Evolutionary conservation across 257 asterid genomes (phyloP).

Genomic region (Jasminum sambac): DNA sequence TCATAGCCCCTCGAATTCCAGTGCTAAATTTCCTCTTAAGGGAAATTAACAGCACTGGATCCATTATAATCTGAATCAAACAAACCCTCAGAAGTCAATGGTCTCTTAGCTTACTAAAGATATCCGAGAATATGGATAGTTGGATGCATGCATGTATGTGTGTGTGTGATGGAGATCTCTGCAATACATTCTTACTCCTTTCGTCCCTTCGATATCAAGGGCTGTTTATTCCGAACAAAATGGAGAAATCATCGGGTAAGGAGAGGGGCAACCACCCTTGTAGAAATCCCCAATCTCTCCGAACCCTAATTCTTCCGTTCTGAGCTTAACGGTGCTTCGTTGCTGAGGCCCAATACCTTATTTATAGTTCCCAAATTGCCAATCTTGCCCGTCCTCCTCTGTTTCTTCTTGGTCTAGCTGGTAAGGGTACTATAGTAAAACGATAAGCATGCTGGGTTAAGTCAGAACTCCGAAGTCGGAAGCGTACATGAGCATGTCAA

Average conservation of each 20-base stretch:
- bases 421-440: too few relatives aligned
- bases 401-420: too few relatives aligned
- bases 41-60: background rate
- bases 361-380: background rate
- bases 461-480: too few relatives aligned
- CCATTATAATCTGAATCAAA: too few relatives aligned
- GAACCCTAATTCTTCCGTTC: conserved; percentile 22
- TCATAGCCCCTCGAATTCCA: background rate
- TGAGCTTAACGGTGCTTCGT: conserved; percentile 23
- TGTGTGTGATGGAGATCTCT: background rate
- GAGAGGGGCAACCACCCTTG: conserved; percentile 24
- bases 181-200: too few relatives aligned
- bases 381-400: conserved; percentile 21
- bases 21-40: background rate
- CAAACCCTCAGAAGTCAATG: too few relatives aligned
- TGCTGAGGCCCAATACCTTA: background rate
- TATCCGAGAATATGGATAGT: too few relatives aligned
- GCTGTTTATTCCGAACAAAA: conserved; percentile 26
- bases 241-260: conserved; percentile 13
- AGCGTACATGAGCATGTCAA: too few relatives aligned
- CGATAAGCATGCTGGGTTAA: too few relatives aligned
- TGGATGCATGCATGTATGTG: background rate
- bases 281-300: conserved; percentile 19
- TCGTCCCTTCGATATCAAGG: conserved; percentile 17
- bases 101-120: too few relatives aligned